Base-by-base conservation (phyloP, 805 yeast species). In the Zygosaccharomyces rouxii region DNA sequence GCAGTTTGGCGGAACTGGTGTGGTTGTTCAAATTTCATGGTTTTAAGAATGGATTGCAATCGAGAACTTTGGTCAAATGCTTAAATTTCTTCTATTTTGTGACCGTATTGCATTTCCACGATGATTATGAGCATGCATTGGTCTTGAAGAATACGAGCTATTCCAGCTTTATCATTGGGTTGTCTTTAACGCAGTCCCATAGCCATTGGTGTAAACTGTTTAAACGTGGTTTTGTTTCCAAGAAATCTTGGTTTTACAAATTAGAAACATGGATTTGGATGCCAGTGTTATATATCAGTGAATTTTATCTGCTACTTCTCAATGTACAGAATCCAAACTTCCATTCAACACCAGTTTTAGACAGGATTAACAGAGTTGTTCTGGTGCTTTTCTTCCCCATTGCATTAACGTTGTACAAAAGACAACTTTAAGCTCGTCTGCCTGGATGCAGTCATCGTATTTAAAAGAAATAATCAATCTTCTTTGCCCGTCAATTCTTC, bases 61-160 rank as follows among this genome's bases (percentile, higher is more conserved):
- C 59, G 4, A 48, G 55, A 31, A 52, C 62, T 2, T 29, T 61
- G 11, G 42, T 61, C 16, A 66, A 64, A 46, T 57, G 58, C 47
- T 14, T 61, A 18, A 63, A 63, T 47, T 57, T 65, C 23, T 38
- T 65, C 10, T 62, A 64, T 47, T 54, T 64, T 37, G 62, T 64
- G 13, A 45, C 50, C 10, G 56, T 52, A 13, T 42, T 66, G 48
- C 65, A 64, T 49, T 62, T 59, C 42, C 48, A 58, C 47, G 69
- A 64, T 44, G 67, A 65, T 47, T 66, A 61, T 47, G 69, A 65
- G 30, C 63, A 62, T 54, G 64, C 64, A 18, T 39, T 55, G 28
- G 57, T 65, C 3, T 46, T 66, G 44, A 65, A 63, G 38, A 66
- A 60, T 39, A 49, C 55, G 9, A 57, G 63, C 30, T 66, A 66